A percentile compares a stretch with the other conserved stretches of the same genome.
Evolutionary conservation across 495 filamentous ascomycete species (phyloP).

Genomic region (Pyronema domesticum): DNA sequence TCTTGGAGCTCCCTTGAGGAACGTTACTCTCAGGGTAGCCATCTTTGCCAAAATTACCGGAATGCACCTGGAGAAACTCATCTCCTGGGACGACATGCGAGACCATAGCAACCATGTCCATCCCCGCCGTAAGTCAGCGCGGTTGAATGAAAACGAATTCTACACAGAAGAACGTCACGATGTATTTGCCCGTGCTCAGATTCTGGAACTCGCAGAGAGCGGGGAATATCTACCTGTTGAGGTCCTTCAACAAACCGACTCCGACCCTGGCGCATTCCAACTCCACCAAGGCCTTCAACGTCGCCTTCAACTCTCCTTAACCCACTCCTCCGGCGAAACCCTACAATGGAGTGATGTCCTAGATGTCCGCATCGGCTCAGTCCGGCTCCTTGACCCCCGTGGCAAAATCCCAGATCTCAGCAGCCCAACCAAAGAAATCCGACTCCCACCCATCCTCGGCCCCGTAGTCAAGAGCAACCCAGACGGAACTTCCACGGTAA

Average conservation of each 20-base stretch:
- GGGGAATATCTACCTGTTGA: slow-evolving; percentile 87
- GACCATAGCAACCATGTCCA: slow-evolving; percentile 40
- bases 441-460: slow-evolving; percentile 54
- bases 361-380: slow-evolving; percentile 54
- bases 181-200: slow-evolving; percentile 67
- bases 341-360: slow-evolving; percentile 71
- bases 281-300: slow-evolving; percentile 89
- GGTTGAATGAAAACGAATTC: slow-evolving; percentile 80
- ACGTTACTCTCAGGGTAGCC: slow-evolving; percentile 65
- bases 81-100: slow-evolving; percentile 98
- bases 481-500: slow-evolving; percentile 81
- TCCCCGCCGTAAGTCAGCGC: slow-evolving; percentile 44
- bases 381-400: slow-evolving; percentile 65
- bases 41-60: slow-evolving; percentile 80
- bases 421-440: slow-evolving; percentile 50
- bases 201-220: slow-evolving; percentile 76
- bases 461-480: slow-evolving; percentile 63
- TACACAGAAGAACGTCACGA: slow-evolving; percentile 88
- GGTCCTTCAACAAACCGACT: slow-evolving; percentile 62
- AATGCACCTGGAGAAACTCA: slow-evolving; percentile 91
- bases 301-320: slow-evolving; percentile 66
- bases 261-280: slow-evolving; percentile 78
- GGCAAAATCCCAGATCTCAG: slow-evolving; percentile 69
- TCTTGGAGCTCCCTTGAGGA: slow-evolving; percentile 50
- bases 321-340: slow-evolving; percentile 73